These are phyloP conservation scores for Penicillium roqueforti DNA, from an alignment of 495 filamentous ascomycete species.

Conservation along the genomic window DNA sequence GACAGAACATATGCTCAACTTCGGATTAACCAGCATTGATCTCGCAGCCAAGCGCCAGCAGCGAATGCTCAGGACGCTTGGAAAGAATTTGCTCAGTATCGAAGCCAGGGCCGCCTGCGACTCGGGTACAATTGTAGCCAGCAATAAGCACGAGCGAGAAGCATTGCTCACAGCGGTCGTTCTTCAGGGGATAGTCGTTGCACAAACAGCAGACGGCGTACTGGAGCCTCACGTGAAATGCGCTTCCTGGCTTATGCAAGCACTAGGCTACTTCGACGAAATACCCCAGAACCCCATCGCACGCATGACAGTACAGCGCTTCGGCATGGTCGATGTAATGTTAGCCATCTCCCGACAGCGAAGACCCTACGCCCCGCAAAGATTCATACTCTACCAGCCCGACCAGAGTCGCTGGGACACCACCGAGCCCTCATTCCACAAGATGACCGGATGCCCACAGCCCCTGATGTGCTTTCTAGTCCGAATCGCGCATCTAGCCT, in stretches of 20 bases:
- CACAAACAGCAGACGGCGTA: conserved; percentile 25
- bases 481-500: conserved; percentile 24
- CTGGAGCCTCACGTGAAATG: conserved; percentile 28
- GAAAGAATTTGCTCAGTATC: conserved; percentile 19
- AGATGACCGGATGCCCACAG: conserved; percentile 31
- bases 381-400: conserved; percentile 21
- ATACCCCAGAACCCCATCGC: conserved; percentile 16
- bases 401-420: conserved; percentile 22
- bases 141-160: conserved; percentile 14
- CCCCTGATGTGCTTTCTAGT: conserved; percentile 28
- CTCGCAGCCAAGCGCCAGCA: conserved; percentile 25
- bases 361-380: conserved; percentile 20
- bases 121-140: conserved; percentile 1
- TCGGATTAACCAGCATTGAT: conserved; percentile 22
- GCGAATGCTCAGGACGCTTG: conserved; percentile 24
- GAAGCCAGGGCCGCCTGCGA: not conserved
- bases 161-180: conserved; percentile 25
- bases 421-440: conserved; percentile 27
- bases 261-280: conserved; percentile 15
- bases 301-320: conserved; percentile 24
- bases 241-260: conserved; percentile 26
- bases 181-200: conserved; percentile 26
- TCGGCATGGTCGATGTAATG: conserved; percentile 30
- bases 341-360: conserved; percentile 28
- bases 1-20: conserved; percentile 31